Conservation (phyloP, 306 rosid species). For the Prunus mira region DNA sequence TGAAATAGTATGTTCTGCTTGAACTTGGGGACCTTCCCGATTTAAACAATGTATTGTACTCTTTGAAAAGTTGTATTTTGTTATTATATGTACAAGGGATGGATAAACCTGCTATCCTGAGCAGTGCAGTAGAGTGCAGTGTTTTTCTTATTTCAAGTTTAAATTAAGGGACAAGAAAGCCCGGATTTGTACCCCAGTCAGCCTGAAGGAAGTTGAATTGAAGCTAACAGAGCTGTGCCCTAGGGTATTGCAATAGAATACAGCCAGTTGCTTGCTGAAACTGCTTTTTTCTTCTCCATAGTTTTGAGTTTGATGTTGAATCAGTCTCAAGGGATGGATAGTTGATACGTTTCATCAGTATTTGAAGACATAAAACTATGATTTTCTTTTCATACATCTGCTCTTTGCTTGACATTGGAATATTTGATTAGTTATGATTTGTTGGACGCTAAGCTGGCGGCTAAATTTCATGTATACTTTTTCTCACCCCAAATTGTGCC, state of each 20-base stretch:
- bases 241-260: not conserved
- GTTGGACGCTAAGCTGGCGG: not conserved
- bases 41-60: not conserved
- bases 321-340: not conserved
- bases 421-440: not conserved
- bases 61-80: not conserved
- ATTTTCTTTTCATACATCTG: not conserved
- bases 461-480: not conserved
- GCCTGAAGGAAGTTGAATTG: not conserved
- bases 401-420: not conserved
- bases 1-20: not conserved
- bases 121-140: not conserved
- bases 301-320: not conserved
- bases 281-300: not conserved
- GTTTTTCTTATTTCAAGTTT: not conserved
- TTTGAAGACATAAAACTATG: not conserved
- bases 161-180: not conserved
- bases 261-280: not conserved
- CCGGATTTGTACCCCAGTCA: not conserved
- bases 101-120: not conserved
- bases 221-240: not conserved
- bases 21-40: not conserved
- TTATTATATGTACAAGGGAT: not conserved
- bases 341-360: not conserved
- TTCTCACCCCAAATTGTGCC: constrained; percentile 22